Conservation (phyloP, 768 basidiomycete genomes). For the Tubosaeta sp. region DNA sequence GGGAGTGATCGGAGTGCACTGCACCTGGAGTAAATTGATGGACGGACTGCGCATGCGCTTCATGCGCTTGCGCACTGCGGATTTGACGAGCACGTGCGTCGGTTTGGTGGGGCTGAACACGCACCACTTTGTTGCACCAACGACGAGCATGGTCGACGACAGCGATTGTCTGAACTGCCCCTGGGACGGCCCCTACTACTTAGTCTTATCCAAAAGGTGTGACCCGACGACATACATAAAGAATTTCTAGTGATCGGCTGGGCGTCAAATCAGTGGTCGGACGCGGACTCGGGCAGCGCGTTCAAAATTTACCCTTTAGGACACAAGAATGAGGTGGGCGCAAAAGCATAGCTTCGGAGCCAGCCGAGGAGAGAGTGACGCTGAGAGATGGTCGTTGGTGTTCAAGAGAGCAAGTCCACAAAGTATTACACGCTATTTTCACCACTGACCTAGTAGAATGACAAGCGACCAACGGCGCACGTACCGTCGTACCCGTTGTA, state of each 20-base stretch:
- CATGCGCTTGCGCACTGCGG: conserved; percentile 65
- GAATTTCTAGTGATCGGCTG: conserved; percentile 87
- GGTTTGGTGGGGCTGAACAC: conserved; percentile 55
- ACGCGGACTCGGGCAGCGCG: background rate
- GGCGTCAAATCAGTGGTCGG: conserved; percentile 10
- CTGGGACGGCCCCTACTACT: conserved; percentile 34
- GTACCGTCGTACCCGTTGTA: too few relatives aligned
- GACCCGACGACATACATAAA: conserved; percentile 53
- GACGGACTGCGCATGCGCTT: conserved; percentile 55
- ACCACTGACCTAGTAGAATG: too few relatives aligned
- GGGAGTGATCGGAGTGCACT: conserved; percentile 4
- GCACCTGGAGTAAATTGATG: conserved; percentile 73
- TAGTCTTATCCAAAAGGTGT: background rate
- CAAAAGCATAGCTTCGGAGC: too few relatives aligned
- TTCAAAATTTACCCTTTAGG: conserved; percentile 24
- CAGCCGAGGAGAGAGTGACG: too few relatives aligned
- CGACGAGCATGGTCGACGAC: conserved; percentile 36
- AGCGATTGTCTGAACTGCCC: conserved; percentile 61
- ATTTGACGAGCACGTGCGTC: conserved; percentile 53
- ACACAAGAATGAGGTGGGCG: background rate
- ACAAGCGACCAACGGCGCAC: too few relatives aligned
- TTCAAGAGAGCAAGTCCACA: too few relatives aligned
- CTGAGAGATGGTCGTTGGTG: too few relatives aligned
- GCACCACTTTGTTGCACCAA: conserved; percentile 88
- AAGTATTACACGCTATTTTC: too few relatives aligned